These are phyloP conservation scores for Lathyrus oleraceus DNA, from an alignment of 306 rosid genomes.

Conservation along the genomic window DNA sequence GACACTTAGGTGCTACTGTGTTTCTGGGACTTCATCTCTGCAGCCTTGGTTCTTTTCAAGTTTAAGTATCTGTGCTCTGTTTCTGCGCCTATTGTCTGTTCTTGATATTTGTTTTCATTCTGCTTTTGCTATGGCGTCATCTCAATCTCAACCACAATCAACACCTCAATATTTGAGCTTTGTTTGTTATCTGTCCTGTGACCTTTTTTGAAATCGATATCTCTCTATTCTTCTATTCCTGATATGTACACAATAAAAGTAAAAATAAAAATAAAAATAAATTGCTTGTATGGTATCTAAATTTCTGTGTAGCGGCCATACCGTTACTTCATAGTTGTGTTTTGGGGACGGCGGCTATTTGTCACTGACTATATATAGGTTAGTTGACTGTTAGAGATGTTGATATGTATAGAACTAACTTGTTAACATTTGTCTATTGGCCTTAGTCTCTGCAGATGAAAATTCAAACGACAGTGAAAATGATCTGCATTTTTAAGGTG, in stretches of 20 bases:
- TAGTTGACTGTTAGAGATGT: constrained; percentile 6
- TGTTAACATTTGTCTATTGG: background rate
- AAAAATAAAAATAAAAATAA: background rate
- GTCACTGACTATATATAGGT: background rate
- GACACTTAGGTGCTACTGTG: background rate
- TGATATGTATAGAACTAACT: background rate
- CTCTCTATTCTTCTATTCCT: background rate
- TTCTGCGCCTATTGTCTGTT: background rate
- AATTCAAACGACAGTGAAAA: background rate
- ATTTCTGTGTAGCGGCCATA: background rate
- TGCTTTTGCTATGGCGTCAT: background rate
- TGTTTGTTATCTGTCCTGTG: background rate
- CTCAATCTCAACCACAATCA: background rate
- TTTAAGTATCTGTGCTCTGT: background rate
- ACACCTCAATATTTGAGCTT: background rate
- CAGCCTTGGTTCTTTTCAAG: background rate
- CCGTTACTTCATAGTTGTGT: background rate
- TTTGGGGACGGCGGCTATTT: background rate
- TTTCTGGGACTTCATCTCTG: background rate
- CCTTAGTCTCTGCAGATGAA: constrained; percentile 10
- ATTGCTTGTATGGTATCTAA: background rate
- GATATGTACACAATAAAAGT: background rate
- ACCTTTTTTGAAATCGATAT: too few species aligned
- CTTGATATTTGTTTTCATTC: background rate
- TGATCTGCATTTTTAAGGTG: background rate